phyloP scores from a whole-genome alignment of 352 stramenopile genomes.

The Globisporangium heterothallicum region DNA sequence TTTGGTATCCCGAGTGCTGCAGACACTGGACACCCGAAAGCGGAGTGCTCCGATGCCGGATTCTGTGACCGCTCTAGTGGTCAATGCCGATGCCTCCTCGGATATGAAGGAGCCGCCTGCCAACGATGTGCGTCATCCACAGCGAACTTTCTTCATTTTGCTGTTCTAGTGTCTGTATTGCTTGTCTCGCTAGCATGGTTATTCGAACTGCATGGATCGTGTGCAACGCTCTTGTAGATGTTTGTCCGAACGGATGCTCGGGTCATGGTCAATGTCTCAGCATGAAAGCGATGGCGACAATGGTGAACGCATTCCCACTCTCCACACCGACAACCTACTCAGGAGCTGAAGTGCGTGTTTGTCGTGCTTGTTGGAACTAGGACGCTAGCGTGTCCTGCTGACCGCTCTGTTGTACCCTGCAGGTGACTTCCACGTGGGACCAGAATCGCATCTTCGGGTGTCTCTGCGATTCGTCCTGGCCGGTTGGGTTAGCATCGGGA shows the following conservation, averaged over 20 bases:
- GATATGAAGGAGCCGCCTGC: slow-evolving; percentile 69
- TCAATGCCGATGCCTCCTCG: slow-evolving; percentile 57
- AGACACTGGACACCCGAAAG: slow-evolving; percentile 32
- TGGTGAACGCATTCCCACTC: slow-evolving; percentile 48
- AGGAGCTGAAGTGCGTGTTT: slow-evolving; percentile 27
- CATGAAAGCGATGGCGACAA: slow-evolving; percentile 49
- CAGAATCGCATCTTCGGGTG: slow-evolving; percentile 72
- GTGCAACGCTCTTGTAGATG: slow-evolving; percentile 11
- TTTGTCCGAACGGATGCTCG: slow-evolving; percentile 59
- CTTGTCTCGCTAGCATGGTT: no score
- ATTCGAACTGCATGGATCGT: background rate
- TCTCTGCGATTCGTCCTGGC: slow-evolving; percentile 75
- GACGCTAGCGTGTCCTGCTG: background rate
- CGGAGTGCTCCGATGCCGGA: slow-evolving; percentile 65
- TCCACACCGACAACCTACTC: slow-evolving; percentile 51
- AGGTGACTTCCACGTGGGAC: slow-evolving; percentile 66
- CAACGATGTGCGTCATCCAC: slow-evolving; percentile 64
- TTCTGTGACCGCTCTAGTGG: slow-evolving; percentile 47
- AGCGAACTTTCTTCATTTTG: no score
- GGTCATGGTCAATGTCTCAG: slow-evolving; percentile 69
- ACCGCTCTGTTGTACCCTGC: background rate
- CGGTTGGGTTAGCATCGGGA: slow-evolving; percentile 56
- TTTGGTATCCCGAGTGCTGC: slow-evolving; percentile 34
- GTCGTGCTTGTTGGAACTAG: no score
- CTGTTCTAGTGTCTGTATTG: no score